phyloP scores from a whole-genome alignment of 495 filamentous ascomycete genomes.

The Podospora australis region DNA sequence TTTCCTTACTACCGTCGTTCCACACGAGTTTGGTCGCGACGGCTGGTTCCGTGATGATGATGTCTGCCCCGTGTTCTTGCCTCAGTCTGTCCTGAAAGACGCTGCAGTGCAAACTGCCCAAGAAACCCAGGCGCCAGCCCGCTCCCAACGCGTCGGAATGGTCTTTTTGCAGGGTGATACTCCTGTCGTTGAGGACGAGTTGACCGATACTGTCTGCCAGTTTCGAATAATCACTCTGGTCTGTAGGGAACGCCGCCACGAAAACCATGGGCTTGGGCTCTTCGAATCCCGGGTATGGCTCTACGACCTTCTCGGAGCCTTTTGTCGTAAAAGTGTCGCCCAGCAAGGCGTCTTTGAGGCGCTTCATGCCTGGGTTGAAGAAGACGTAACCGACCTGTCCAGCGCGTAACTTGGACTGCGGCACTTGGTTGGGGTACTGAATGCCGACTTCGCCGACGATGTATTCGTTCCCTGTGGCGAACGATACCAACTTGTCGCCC shows the following conservation, averaged over 20 bases:
- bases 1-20: constrained; percentile 58
- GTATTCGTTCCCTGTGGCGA: constrained; percentile 82
- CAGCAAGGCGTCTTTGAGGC: constrained; percentile 87
- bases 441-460: constrained; percentile 94
- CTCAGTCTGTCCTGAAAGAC: constrained; percentile 96
- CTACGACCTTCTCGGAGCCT: constrained; percentile 67
- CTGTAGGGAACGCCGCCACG: constrained; percentile 89
- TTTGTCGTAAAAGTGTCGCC: constrained; percentile 91
- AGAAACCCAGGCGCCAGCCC: constrained; percentile 88
- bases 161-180: constrained; percentile 88
- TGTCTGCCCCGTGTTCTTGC: constrained; percentile 88
- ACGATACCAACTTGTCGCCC: constrained; percentile 76
- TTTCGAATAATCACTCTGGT: constrained; percentile 79
- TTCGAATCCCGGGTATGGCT: constrained; percentile 85
- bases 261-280: constrained; percentile 99
- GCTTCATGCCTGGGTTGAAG: constrained; percentile 98
- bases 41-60: constrained; percentile 95
- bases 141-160: constrained; percentile 88
- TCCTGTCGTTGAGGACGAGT: constrained; percentile 87
- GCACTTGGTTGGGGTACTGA: constrained; percentile 84
- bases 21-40: constrained; percentile 85
- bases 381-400: constrained; percentile 94
- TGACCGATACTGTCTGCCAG: constrained; percentile 94
- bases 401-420: constrained; percentile 71
- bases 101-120: constrained; percentile 95